Evolutionary conservation across 495 filamentous ascomycete species (phyloP), one percentile per base, ranked within the genome.

Genomic region (Lepidopterella palustris): DNA sequence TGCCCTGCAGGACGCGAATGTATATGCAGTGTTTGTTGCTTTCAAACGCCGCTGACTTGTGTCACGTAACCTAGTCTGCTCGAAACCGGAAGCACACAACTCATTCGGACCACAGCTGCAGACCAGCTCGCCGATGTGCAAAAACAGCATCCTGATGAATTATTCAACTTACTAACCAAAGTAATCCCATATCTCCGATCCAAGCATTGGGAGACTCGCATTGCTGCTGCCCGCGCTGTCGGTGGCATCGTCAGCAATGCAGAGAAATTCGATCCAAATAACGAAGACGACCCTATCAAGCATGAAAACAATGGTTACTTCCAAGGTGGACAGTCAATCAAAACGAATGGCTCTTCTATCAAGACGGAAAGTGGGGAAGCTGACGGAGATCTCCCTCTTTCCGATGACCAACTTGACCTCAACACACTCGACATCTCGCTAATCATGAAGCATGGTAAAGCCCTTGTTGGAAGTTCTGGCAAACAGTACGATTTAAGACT

Each of bases 111-210:
- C 62, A 97, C 93, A 58, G 93, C 93, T 57, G 95, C 95, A 32
- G 87, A 93, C 69, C 93, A 98, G 76, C 82, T 98, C 35, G 92
- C 88, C 32, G 93, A 97, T 77, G 91, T 96, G 60, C 95, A 97
- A 73, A 97, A 95, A 70, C 86, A 92, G 63, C 95, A 97, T 68
- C 93, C 95, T 0, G 92, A 97, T 72, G 93, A 98, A 69, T 78
- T 97, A 3, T 97, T 97, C 73, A 97, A 97, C 65, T 80, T 98
- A 6, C 80, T 98, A n/a, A 90, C 90, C n/a, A 82, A 92, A 48
- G 92, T 98, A 42, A 82, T 97, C 18, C 91, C 95, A 1, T 97
- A 95, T 72, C 80, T 97, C 15, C 82, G 86, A 56, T 90, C 91
- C 57, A 96, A 90, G 70, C 90, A 88, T 59, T 98, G 93, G 93